Conservation (phyloP, 495 filamentous ascomycete genomes). For the Thermothielavioides terrestris region DNA sequence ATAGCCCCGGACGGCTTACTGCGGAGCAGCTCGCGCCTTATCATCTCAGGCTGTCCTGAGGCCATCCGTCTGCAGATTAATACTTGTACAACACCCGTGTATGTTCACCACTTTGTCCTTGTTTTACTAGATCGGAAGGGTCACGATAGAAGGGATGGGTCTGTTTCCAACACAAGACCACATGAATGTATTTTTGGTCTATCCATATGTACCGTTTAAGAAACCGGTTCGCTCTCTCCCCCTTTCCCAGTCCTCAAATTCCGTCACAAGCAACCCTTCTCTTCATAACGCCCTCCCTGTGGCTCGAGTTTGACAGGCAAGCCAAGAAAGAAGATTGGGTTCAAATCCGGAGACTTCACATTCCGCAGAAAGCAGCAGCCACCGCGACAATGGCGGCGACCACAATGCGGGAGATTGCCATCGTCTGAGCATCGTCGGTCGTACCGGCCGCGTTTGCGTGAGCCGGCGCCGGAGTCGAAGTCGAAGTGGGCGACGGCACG, state of each 20-base stretch:
- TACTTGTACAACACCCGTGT: not conserved
- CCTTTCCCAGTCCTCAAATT: no score
- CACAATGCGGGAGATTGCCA: not conserved
- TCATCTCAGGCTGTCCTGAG: constrained; percentile 30
- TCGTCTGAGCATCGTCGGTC: not conserved
- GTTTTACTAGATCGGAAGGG: not conserved
- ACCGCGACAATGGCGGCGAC: not conserved
- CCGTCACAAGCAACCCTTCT: no score
- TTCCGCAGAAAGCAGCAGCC: not conserved
- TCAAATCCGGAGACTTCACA: no score
- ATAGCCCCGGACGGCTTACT: constrained; percentile 58
- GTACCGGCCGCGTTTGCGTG: not conserved
- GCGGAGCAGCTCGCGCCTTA: constrained; percentile 61
- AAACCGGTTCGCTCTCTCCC: no score
- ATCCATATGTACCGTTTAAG: no score
- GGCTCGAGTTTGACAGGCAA: no score
- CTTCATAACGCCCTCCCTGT: no score
- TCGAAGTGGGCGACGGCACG: no score
- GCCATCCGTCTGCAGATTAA: not conserved
- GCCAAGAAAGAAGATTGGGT: no score
- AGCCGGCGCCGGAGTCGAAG: not conserved
- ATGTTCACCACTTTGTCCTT: not conserved
- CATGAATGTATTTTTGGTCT: no score
- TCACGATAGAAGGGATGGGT: constrained; percentile 1
- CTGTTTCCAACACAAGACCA: no score